These are phyloP conservation scores for Lentinula raphanica DNA, from an alignment of 768 basidiomycete species.

Conservation along the genomic window DNA sequence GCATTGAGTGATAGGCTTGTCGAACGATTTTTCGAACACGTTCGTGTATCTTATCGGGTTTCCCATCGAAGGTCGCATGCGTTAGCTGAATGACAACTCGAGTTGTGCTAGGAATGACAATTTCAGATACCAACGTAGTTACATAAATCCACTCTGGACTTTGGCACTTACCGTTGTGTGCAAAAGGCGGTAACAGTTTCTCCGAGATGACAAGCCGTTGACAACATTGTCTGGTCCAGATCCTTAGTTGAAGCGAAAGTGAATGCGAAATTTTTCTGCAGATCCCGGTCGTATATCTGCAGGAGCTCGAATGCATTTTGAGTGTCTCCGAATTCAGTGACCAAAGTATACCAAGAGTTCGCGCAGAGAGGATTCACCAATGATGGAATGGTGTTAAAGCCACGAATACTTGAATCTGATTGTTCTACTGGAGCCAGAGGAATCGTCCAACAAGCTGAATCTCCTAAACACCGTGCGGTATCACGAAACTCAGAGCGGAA, in stretches of 20 bases:
- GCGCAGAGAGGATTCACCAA: neutral
- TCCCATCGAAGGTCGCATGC: neutral
- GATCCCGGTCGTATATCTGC: no score
- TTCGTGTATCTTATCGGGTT: neutral
- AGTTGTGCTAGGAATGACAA: neutral
- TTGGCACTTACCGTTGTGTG: neutral
- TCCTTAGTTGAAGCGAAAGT: neutral
- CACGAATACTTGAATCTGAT: neutral
- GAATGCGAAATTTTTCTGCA: neutral
- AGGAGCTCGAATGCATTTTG: neutral
- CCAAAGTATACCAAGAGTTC: conserved; percentile 4
- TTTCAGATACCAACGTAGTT: no score
- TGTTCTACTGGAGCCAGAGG: conserved; percentile 15
- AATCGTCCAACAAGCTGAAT: conserved; percentile 25
- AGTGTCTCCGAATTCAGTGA: neutral
- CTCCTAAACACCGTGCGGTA: conserved; percentile 25
- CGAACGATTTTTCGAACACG: neutral
- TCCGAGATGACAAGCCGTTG: neutral
- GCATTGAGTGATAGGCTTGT: neutral
- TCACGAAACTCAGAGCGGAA: conserved; percentile 15
- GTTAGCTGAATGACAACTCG: neutral
- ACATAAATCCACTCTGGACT: neutral
- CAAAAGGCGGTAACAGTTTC: neutral
- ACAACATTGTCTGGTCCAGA: neutral
- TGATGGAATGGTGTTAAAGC: neutral